Evolutionary conservation across 2,329 filamentous ascomycete species (phyloP), one percentile per base, ranked within the genome.

Genomic region (Sclerotiophoma versabilis): DNA sequence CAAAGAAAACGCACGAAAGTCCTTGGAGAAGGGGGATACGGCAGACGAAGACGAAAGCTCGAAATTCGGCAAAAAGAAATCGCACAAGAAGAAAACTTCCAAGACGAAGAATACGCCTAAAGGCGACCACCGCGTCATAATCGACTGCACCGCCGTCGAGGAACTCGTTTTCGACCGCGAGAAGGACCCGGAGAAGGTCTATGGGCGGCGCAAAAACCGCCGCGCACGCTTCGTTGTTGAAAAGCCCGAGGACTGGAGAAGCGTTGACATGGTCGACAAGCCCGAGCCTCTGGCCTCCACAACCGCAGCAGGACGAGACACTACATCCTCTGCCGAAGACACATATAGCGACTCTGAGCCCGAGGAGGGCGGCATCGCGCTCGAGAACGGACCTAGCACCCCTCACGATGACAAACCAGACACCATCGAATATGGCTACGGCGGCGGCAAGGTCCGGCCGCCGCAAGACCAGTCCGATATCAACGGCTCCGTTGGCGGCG

Each of bases 401-500:
- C 11, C 3, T 9, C 11, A 9, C 26, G 20, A 19, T 17, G 14
- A 9, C 14, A 27, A 27, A 22, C 27, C 20, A 4, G 65, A 68
- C 15, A 11, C 48, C 0, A 27, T 65, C n/a, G 55, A 63, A 12
- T 70, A 67, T 48, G 65, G 64, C 20, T 72, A 63, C 37, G 69
- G 70, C 25, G 59, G 65, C 8, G 72, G 71, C 3, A 71, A 70
- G 33, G 43, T 75, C 6, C 70, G 79, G 3, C 77, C 78, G 0
- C 70, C 77, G 0, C 78, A 81, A 53, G 62, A 62, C 1, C 59
- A 75, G 26, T 81, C 82, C 8, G 78, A 84, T 38, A 80, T 85
- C 55, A 85, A 86, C 44, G 82, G 81, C 36, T 83, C 81, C 52
- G 76, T 84, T 0, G 79, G 82, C 15, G 83, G 84, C 1, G 83